Percentiles rank a stretch among this genome's conserved stretches.
Evolutionary conservation across 176 grass and related monocot species (phyloP).

Genomic region (Paspalum notatum): DNA sequence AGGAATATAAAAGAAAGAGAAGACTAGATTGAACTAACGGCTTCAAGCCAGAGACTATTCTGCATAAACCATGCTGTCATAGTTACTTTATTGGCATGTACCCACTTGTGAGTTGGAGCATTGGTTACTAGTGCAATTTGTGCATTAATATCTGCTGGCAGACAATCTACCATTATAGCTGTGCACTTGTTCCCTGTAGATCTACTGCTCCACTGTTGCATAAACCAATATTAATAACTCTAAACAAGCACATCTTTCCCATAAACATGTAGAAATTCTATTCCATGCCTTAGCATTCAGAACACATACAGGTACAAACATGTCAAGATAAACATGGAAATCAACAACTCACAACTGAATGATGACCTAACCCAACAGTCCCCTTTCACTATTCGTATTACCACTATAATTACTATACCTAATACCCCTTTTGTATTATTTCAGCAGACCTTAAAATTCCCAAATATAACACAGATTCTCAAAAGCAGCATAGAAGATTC

Average conservation of each 20-base stretch:
- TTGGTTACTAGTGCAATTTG: background rate
- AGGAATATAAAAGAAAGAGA: background rate
- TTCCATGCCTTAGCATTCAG: background rate
- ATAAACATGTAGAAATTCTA: background rate
- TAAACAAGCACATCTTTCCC: background rate
- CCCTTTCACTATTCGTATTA: background rate
- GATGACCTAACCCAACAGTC: background rate
- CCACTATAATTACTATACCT: background rate
- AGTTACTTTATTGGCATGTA: slow-evolving; percentile 15
- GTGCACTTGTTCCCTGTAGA: background rate
- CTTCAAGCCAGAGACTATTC: background rate
- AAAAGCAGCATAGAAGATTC: background rate
- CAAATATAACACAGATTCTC: background rate
- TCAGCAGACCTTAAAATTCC: background rate
- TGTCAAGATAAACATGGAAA: slow-evolving; percentile 4
- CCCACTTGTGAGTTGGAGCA: background rate
- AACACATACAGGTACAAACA: slow-evolving; percentile 5
- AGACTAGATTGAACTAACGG: background rate
- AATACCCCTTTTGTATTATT: background rate
- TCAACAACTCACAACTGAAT: background rate
- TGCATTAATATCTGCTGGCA: background rate
- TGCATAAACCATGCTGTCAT: background rate
- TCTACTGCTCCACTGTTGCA: background rate
- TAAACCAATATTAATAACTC: slow-evolving; percentile 26
- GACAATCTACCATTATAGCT: background rate